Evolutionary conservation across 2,329 filamentous ascomycete genomes (phyloP).

Genomic region (Berkeleyomyces rouxiae): DNA sequence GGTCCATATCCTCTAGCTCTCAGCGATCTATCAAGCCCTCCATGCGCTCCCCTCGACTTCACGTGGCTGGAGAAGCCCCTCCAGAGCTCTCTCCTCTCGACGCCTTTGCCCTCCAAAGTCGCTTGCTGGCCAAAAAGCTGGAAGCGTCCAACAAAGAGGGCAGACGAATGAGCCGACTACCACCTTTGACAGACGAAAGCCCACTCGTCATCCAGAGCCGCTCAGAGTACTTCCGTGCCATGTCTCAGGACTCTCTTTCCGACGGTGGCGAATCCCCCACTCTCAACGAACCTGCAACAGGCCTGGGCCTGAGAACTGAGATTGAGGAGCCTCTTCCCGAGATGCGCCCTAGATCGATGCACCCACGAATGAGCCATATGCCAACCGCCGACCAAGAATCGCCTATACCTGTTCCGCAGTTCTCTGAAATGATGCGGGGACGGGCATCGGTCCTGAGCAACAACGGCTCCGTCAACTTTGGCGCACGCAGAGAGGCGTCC

Average conservation of each 20-base stretch:
- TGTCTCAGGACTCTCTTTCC: conserved; percentile 44
- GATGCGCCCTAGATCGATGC: conserved; percentile 55
- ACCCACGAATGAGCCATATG: conserved; percentile 54
- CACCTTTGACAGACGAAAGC: conserved; percentile 66
- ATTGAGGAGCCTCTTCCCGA: conserved; percentile 37
- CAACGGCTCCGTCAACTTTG: conserved; percentile 24
- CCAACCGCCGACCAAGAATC: conserved; percentile 26
- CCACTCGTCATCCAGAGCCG: conserved; percentile 59
- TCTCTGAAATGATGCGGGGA: conserved; percentile 12
- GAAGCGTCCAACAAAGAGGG: conserved; percentile 61
- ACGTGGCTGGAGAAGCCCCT: conserved; percentile 65
- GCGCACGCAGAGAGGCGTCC: conserved; percentile 40
- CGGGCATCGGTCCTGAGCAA: conserved; percentile 3
- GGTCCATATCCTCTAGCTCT: conserved; percentile 39
- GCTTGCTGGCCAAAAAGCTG: conserved; percentile 71
- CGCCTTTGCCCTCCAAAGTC: conserved; percentile 83
- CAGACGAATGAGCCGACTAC: conserved; percentile 67
- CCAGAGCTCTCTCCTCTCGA: conserved; percentile 88
- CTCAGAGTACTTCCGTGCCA: conserved; percentile 65
- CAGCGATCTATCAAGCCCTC: conserved; percentile 29
- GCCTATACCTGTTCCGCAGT: conserved; percentile 3
- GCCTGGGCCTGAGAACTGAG: conserved; percentile 35
- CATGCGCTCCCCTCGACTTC: conserved; percentile 56
- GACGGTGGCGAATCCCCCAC: conserved; percentile 17
- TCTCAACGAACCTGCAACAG: conserved; percentile 18